Percentiles rank a stretch among this genome's conserved stretches.
Evolutionary conservation across 306 rosid genomes (phyloP).

Genomic region (Pachyrhizus erosus): DNA sequence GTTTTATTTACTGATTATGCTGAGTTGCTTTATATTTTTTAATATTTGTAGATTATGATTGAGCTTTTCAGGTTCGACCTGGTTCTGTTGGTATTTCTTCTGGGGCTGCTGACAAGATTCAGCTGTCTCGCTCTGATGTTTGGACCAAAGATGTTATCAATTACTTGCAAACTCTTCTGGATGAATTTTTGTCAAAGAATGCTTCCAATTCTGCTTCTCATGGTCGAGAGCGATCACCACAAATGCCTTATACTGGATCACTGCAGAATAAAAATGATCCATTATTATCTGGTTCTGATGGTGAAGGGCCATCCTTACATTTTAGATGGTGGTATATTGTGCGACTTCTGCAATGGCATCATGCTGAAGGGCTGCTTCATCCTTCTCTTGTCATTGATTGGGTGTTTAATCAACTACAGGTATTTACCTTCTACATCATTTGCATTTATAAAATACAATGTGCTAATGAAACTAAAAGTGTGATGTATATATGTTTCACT

Average conservation of each 20-base stretch:
- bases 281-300: conserved; percentile 58
- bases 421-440: conserved; percentile 34
- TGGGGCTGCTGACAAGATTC: conserved; percentile 78
- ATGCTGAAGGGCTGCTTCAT: conserved; percentile 84
- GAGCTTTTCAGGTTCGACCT: conserved; percentile 71
- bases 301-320: conserved; percentile 83
- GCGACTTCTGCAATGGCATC: conserved; percentile 93
- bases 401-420: conserved; percentile 94
- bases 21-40: conserved; percentile 2
- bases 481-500: background rate
- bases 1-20: conserved; percentile 6
- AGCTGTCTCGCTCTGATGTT: conserved; percentile 78
- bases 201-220: conserved; percentile 59
- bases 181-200: conserved; percentile 75
- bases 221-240: conserved; percentile 69
- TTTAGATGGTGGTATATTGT: conserved; percentile 95
- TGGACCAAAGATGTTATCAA: conserved; percentile 95
- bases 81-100: conserved; percentile 68
- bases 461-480: conserved; percentile 20
- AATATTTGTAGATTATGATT: conserved; percentile 48
- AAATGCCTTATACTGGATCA: conserved; percentile 64
- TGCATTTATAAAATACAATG: background rate
- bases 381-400: conserved; percentile 91
- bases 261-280: conserved; percentile 65
- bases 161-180: conserved; percentile 82